phyloP scores from a whole-genome alignment of 208 protist genomes.

The Leishmania mexicana region DNA sequence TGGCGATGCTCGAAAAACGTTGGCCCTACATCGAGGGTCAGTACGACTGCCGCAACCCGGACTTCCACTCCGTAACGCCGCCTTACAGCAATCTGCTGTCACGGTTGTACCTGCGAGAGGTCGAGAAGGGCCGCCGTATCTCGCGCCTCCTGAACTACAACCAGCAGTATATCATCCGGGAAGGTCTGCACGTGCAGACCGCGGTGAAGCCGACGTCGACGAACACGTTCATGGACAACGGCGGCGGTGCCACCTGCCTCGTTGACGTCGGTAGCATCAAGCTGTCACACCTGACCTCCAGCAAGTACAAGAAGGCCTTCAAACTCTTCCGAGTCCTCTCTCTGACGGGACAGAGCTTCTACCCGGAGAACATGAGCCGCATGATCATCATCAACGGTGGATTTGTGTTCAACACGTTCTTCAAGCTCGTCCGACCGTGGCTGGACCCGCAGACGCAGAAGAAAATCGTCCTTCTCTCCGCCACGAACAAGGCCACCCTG shows the following conservation, averaged over 20 bases:
- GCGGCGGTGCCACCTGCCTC: constrained; percentile 43
- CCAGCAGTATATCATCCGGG: constrained; percentile 45
- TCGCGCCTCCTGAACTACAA: constrained; percentile 53
- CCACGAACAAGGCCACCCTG: constrained; percentile 42
- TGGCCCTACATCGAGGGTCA: constrained; percentile 45
- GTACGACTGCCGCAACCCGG: constrained; percentile 48
- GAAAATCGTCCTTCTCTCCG: constrained; percentile 59
- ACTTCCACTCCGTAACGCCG: constrained; percentile 46
- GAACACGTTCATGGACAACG: constrained; percentile 45
- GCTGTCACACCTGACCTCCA: constrained; percentile 49
- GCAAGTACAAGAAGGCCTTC: constrained; percentile 47
- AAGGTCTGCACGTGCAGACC: constrained; percentile 29
- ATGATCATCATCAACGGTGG: constrained; percentile 72
- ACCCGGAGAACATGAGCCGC: constrained; percentile 68
- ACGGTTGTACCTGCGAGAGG: constrained; percentile 48
- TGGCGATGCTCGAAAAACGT: constrained; percentile 46
- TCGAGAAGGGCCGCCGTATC: constrained; percentile 64
- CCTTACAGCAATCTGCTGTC: constrained; percentile 53
- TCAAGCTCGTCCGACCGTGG: constrained; percentile 55
- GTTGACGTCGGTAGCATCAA: constrained; percentile 52
- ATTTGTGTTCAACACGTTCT: constrained; percentile 51
- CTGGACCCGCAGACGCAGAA: constrained; percentile 64
- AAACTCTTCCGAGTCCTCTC: constrained; percentile 50
- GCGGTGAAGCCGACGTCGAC: constrained; percentile 10
- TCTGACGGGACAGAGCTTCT: constrained; percentile 52